Evolutionary conservation across 441 rosid species (phyloP), one percentile per base, ranked within the genome.

Genomic region (Francoa sonchifolia): DNA sequence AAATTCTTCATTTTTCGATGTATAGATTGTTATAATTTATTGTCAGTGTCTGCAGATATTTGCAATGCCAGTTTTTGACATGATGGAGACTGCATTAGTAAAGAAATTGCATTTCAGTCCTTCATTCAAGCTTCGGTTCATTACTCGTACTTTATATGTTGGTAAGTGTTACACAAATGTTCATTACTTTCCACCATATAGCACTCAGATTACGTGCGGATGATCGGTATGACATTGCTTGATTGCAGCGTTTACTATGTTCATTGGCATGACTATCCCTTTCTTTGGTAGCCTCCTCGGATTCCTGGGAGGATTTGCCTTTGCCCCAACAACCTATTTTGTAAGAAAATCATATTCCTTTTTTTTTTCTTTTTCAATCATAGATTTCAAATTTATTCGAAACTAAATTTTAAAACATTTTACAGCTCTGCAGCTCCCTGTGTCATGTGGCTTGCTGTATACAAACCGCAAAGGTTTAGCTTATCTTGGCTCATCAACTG

Each of bases 31-130:
- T n/a, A n/a, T n/a, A n/a, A n/a, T n/a, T n/a, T n/a, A n/a, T n/a
- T n/a, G n/a, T 47, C 12, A 42, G 34, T 41, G 18, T 14, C 2
- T 49, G 54, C 39, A 77, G 88, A 41, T 75, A 22, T 75, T 58
- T 13, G 88, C 83, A 12, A 79, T 79, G 76, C 80, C 88, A 5
- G 83, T 79, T 13, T 79, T 72, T 42, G 88, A 79, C 61, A 79
- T 79, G 83, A 54, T 72, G 1, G 88, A 79, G 62, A 68, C 80
- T 23, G 34, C 66, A 14, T 4, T 75, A 44, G 83, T 79, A 31
- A 79, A 67, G 69, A 63, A 70, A 42, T 11, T 70, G 37, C 57
- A 60, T 16, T 75, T 75, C 50, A 59, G 30, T 11, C 78, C 78
- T 6, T 49, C 61, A 8, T 4, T 34, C 15, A 9, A 3, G 7